These are phyloP conservation scores for Nothophoma quercina DNA, from an alignment of 2,329 filamentous ascomycete species.

Conservation along the genomic window DNA sequence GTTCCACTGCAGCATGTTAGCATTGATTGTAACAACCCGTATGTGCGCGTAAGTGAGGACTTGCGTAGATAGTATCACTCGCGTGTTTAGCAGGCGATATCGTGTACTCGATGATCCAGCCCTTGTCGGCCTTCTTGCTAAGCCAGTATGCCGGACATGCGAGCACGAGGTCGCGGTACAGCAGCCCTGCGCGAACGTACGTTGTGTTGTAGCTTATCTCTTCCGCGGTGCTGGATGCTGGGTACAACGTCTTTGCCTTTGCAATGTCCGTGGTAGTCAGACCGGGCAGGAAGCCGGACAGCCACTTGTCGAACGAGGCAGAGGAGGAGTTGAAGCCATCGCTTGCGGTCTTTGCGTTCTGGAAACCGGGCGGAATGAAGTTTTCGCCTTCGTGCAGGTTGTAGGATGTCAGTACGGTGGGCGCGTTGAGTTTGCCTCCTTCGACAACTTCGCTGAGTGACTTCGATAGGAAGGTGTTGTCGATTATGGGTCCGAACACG, in stretches of 20 bases:
- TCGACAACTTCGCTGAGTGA: conserved; percentile 56
- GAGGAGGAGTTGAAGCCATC: conserved; percentile 60
- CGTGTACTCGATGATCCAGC: conserved; percentile 67
- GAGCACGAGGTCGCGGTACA: conserved; percentile 66
- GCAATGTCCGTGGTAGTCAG: conserved; percentile 53
- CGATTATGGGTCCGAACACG: conserved; percentile 68
- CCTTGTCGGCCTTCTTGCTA: conserved; percentile 53
- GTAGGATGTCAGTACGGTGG: conserved; percentile 63
- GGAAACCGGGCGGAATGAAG: conserved; percentile 63
- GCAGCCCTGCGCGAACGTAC: conserved; percentile 61
- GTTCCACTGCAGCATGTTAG: conserved; percentile 58
- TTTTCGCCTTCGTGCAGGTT: conserved; percentile 70
- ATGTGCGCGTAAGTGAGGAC: not conserved
- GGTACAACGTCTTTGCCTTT: conserved; percentile 57
- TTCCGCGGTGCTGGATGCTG: conserved; percentile 57
- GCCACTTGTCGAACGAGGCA: conserved; percentile 61
- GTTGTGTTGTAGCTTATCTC: conserved; percentile 60
- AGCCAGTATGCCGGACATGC: conserved; percentile 69
- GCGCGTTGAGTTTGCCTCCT: conserved; percentile 53
- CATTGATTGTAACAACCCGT: not conserved
- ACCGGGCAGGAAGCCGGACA: conserved; percentile 61
- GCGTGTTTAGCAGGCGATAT: conserved; percentile 67
- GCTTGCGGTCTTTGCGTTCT: conserved; percentile 37
- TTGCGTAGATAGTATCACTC: conserved; percentile 63
- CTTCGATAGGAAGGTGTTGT: conserved; percentile 60